Evolutionary conservation across 768 basidiomycete genomes (phyloP).

Genomic region (Trametes punicea): DNA sequence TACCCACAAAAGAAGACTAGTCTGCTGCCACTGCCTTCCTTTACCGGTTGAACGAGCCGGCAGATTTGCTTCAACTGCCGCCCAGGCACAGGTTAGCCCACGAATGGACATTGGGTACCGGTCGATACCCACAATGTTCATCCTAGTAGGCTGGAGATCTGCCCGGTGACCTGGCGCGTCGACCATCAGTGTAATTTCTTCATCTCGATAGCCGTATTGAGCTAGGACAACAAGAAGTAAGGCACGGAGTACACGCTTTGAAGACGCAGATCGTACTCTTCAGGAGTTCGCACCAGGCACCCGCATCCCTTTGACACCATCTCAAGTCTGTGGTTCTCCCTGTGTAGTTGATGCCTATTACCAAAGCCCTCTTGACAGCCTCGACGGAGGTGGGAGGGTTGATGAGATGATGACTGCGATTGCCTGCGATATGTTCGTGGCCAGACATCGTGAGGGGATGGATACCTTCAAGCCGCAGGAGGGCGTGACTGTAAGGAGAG

Average conservation of each 20-base stretch:
- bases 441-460: too few relatives aligned
- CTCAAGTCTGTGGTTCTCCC: background rate
- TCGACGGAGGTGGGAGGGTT: background rate
- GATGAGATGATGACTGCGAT: too few relatives aligned
- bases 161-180: background rate
- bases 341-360: conserved; percentile 20
- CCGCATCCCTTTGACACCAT: conserved; percentile 13
- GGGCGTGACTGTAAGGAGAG: too few relatives aligned
- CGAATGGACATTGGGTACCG: background rate
- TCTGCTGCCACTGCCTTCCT: conserved; percentile 1
- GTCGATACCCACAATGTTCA: conserved; percentile 8
- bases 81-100: background rate
- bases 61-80: background rate
- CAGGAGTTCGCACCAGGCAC: conserved; percentile 6
- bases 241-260: too few relatives aligned
- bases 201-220: conserved; percentile 4
- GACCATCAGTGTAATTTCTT: conserved; percentile 19
- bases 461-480: too few relatives aligned
- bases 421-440: too few relatives aligned
- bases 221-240: too few relatives aligned
- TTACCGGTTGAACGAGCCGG: background rate
- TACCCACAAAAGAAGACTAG: conserved; percentile 17
- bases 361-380: conserved; percentile 7
- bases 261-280: conserved; percentile 11
- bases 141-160: background rate